phyloP scores from a whole-genome alignment of 768 basidiomycete species.

The Melanogaster broomeanus region DNA sequence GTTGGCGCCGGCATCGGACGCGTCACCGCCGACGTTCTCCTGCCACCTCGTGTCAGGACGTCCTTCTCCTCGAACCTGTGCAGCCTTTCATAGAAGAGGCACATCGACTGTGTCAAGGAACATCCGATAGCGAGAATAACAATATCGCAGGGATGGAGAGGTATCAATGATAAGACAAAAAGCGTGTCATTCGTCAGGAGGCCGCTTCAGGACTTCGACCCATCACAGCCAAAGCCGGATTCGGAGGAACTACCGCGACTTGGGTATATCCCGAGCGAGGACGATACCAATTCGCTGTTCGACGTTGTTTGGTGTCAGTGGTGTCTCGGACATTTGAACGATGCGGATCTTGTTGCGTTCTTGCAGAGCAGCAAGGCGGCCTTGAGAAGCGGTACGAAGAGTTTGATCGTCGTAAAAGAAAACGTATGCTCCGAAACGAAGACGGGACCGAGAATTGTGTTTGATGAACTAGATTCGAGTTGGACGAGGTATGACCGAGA shows the following conservation, averaged over 20 bases:
- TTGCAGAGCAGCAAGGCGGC: constrained; percentile 63
- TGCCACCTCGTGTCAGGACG: constrained; percentile 87
- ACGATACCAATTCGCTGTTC: constrained; percentile 61
- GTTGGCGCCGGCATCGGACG: constrained; percentile 95
- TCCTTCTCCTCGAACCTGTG: constrained; percentile 90
- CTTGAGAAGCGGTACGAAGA: constrained; percentile 47
- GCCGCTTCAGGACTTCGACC: constrained; percentile 82
- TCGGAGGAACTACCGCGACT: constrained; percentile 62
- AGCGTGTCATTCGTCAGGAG: constrained; percentile 81
- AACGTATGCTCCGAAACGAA: constrained; percentile 69
- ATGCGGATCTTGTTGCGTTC: constrained; percentile 77
- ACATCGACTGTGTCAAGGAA: constrained; percentile 38
- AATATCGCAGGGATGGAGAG: constrained; percentile 56
- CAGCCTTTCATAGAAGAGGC: constrained; percentile 76
- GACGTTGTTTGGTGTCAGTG: constrained; percentile 98
- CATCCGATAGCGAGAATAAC: constrained; percentile 36
- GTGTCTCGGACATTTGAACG: constrained; percentile 88
- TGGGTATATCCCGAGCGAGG: constrained; percentile 60
- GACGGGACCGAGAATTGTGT: constrained; percentile 55
- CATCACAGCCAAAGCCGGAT: constrained; percentile 41
- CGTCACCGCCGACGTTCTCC: constrained; percentile 84
- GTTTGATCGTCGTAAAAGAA: constrained; percentile 89
- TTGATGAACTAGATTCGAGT: constrained; percentile 88
- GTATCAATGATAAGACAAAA: constrained; percentile 60
- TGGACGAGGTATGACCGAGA: constrained; percentile 68